Evolutionary conservation across 2,329 filamentous ascomycete genomes (phyloP).

Genomic region (Aureobasidium leucospermi): DNA sequence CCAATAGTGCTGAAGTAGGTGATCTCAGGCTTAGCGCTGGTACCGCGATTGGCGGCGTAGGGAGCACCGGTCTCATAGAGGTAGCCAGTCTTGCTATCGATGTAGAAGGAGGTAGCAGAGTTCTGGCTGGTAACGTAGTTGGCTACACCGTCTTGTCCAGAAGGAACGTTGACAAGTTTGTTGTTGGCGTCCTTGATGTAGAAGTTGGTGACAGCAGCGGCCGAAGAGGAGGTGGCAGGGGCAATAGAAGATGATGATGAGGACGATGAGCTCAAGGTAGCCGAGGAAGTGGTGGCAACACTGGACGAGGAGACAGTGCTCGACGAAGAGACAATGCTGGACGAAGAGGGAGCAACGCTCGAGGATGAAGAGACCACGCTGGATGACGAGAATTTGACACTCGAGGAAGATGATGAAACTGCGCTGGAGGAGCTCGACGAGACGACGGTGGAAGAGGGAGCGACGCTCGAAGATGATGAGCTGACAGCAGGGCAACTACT

Average conservation of each 20-base stretch:
- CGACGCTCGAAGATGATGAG: not conserved
- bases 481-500: not conserved
- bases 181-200: not conserved
- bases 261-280: not conserved
- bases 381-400: not conserved
- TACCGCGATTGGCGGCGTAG: not conserved
- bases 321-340: not conserved
- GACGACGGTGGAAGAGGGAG: not conserved
- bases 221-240: not conserved
- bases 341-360: not conserved
- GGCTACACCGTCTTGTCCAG: not conserved
- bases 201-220: not conserved
- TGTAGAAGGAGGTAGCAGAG: not conserved
- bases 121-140: not conserved
- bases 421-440: not conserved
- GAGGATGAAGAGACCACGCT: not conserved
- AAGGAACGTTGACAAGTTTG: not conserved
- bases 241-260: too few relatives aligned
- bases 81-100: slow-evolving; percentile 3
- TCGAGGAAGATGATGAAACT: not conserved
- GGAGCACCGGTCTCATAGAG: not conserved
- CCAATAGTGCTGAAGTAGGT: not conserved
- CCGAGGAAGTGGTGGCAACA: not conserved
- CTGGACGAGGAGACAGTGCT: not conserved
- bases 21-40: not conserved